Base-by-base conservation (phyloP, 2,329 filamentous ascomycete genomes). In the Cladosporium velox region DNA sequence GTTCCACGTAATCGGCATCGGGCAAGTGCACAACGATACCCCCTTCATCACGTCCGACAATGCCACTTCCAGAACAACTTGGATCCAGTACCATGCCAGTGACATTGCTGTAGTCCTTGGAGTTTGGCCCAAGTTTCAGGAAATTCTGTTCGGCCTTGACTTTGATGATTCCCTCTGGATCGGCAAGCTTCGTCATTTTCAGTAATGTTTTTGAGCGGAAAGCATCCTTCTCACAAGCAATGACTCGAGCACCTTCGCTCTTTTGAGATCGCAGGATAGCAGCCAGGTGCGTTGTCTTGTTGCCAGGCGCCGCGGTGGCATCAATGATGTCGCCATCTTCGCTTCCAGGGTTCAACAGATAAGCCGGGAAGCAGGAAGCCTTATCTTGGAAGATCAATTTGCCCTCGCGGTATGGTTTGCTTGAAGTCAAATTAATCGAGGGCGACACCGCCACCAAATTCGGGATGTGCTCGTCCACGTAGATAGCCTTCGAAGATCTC, bases 221-320 rank as follows among this genome's bases (percentile, higher is more conserved):
- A 30, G 82, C 79, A 74, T 96, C 90, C 72, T 91, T 91, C 76
- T 96, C 92, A 72, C 92, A 95, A 0, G 92, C 92, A 70, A 88
- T 88, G 28, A 99, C 89, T 26, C 77, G 83, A 59, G 81, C 26
- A 41, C 14, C 26, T 41, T 41, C 66, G 61, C 32, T 71, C 4
- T 75, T 75, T 62, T 79, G 79, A 59, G 78, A 80, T 62, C 77
- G 81, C 2, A 95, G 74, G 4, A 97, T 87, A 1, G 92, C 90
- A 0, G 93, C 93, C 57, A 96, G 80, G 77, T 98, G 95, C 8
- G 94, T 98, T 1, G 95, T 98, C 80, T 99, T 99, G 78, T 99
- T 99, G 6, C 95, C 95, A 1, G 95, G 95, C 0, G 95, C 95
- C 0, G 95, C 92, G 76, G 94, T 98, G 0, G 91, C 91, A 77